Evolutionary conservation across 1,284 basidiomycete species (phyloP).

Genomic region (Malassezia japonica): DNA sequence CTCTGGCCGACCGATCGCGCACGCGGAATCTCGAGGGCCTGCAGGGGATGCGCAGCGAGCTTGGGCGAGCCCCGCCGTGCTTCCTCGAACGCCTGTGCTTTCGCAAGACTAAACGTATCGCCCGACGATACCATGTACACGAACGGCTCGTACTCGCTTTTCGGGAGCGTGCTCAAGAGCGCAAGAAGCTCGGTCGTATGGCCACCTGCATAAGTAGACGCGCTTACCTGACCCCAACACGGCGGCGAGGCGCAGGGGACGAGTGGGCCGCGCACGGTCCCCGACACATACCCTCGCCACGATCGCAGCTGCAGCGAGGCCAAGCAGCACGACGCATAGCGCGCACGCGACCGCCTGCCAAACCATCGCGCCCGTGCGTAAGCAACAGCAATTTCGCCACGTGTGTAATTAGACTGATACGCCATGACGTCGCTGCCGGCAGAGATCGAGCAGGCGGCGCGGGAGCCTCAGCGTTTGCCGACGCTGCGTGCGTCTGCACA

Average conservation of each 20-base stretch:
- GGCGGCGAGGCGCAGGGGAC: conserved; percentile 51
- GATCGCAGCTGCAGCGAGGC: too few relatives aligned
- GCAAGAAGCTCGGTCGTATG: conserved; percentile 82
- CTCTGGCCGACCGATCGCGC: conserved; percentile 56
- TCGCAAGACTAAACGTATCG: conserved; percentile 66
- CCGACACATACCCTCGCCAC: too few relatives aligned
- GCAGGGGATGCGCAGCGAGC: background rate
- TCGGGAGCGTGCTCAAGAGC: conserved; percentile 67
- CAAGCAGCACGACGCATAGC: too few relatives aligned
- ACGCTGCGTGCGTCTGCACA: too few relatives aligned
- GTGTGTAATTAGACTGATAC: too few relatives aligned
- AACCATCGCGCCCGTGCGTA: too few relatives aligned
- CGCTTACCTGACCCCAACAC: conserved; percentile 58
- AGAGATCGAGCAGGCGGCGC: too few relatives aligned
- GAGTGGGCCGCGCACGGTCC: too few relatives aligned
- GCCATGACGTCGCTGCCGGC: too few relatives aligned
- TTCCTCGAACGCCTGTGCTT: conserved; percentile 62
- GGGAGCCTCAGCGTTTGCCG: too few relatives aligned
- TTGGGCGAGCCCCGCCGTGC: conserved; percentile 8
- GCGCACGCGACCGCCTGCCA: too few relatives aligned
- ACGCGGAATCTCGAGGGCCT: conserved; percentile 57
- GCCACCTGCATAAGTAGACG: conserved; percentile 59
- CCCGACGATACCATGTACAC: conserved; percentile 75
- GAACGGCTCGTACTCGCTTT: conserved; percentile 64
- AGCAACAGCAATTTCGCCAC: too few relatives aligned